These are phyloP conservation scores for Ganoderma sinense DNA, from an alignment of 1,284 basidiomycete species.

Conservation along the genomic window DNA sequence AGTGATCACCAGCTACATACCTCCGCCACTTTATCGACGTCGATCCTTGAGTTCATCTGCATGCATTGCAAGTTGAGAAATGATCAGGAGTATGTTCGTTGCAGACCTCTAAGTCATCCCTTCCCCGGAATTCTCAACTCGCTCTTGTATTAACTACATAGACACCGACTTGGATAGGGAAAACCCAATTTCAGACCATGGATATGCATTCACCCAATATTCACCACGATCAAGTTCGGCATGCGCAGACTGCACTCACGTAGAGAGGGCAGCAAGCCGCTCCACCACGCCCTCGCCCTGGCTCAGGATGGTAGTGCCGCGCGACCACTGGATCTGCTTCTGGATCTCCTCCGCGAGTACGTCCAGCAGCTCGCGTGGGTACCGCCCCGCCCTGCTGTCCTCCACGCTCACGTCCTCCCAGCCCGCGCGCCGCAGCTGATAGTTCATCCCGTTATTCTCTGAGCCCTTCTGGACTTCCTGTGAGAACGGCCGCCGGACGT, in stretches of 20 bases:
- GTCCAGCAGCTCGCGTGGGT: slow-evolving; percentile 5
- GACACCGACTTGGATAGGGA: too few species aligned
- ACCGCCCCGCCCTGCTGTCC: slow-evolving; percentile 12
- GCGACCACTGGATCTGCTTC: neutral
- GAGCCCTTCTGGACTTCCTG: slow-evolving; percentile 21
- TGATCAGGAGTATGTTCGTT: too few species aligned
- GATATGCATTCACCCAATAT: too few species aligned
- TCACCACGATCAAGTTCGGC: too few species aligned
- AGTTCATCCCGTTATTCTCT: neutral
- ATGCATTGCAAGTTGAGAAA: too few species aligned
- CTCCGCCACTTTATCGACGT: too few species aligned
- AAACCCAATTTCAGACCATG: too few species aligned
- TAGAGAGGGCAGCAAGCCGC: neutral
- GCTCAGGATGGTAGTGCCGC: slow-evolving; percentile 23
- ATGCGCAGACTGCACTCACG: neutral
- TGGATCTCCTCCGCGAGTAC: neutral
- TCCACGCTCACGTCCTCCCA: slow-evolving; percentile 12
- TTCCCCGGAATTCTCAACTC: too few species aligned
- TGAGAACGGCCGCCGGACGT: slow-evolving; percentile 38
- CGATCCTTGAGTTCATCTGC: too few species aligned
- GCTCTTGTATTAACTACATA: too few species aligned
- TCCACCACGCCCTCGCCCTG: neutral
- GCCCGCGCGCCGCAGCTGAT: slow-evolving; percentile 2
- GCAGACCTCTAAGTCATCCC: too few species aligned
- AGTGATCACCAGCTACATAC: too few species aligned